phyloP scores from a whole-genome alignment of 805 yeast genomes.

The Candida ovalis region DNA sequence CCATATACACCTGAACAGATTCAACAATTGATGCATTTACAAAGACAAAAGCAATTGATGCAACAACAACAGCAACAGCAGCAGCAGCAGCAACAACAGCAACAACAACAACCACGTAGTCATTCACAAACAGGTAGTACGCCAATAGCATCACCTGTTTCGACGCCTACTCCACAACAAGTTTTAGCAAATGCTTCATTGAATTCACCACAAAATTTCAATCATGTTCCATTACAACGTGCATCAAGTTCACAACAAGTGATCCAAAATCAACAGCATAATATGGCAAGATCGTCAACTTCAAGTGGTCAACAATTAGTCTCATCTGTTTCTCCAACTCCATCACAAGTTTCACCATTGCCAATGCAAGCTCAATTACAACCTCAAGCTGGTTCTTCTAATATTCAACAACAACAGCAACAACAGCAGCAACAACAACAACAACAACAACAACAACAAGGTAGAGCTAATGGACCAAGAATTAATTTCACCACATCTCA shows the following conservation, averaged over 20 bases:
- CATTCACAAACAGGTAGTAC: constrained; percentile 2
- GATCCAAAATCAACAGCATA: not conserved
- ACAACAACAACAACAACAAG: constrained; percentile 11
- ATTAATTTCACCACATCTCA: constrained; percentile 52
- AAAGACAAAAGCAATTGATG: constrained; percentile 46
- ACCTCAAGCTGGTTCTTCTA: not conserved
- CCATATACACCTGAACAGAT: constrained; percentile 60
- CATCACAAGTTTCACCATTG: constrained; percentile 8
- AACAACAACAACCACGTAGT: constrained; percentile 10
- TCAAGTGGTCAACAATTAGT: not conserved
- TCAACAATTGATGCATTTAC: constrained; percentile 51
- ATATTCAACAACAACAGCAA: constrained; percentile 9
- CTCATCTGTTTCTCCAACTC: constrained; percentile 9
- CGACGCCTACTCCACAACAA: constrained; percentile 21
- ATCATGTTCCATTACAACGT: constrained; percentile 13
- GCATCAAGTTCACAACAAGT: constrained; percentile 5
- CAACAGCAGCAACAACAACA: constrained; percentile 12
- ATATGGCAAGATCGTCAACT: too few species aligned
- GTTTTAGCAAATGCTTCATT: constrained; percentile 9
- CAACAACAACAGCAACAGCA: constrained; percentile 37
- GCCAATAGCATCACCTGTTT: constrained; percentile 13
- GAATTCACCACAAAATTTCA: constrained; percentile 10
- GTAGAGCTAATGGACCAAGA: constrained; percentile 9
- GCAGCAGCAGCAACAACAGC: constrained; percentile 24
- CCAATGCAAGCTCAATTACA: constrained; percentile 1